Percentiles rank a stretch among this genome's conserved stretches.
phyloP scores from a whole-genome alignment of 1,284 basidiomycete genomes.

The Leccinum proliferum region DNA sequence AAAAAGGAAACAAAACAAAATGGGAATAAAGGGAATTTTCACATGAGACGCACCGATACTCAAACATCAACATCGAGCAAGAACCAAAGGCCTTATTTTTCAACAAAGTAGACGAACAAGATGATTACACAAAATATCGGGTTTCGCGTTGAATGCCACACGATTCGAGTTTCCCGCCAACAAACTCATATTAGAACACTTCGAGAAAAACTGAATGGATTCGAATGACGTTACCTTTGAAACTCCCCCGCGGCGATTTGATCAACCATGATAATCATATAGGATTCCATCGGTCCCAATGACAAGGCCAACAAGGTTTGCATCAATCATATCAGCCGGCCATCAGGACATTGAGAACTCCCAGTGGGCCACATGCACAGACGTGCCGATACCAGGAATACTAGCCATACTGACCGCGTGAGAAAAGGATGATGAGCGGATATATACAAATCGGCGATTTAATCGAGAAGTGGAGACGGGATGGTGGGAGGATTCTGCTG shows the following conservation, averaged over 20 bases:
- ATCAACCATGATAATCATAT: conserved; percentile 48
- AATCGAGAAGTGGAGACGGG: conserved; percentile 26
- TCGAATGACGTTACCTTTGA: conserved; percentile 46
- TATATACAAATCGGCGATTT: conserved; percentile 1
- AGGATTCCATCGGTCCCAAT: conserved; percentile 81
- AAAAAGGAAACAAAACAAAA: conserved; percentile 2
- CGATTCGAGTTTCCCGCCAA: background rate
- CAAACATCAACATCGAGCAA: conserved; percentile 83
- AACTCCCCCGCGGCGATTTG: conserved; percentile 56
- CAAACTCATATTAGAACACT: background rate
- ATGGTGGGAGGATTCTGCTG: conserved; percentile 51
- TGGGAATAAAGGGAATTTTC: conserved; percentile 2
- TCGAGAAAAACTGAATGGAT: background rate
- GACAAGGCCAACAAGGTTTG: conserved; percentile 95
- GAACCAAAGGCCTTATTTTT: conserved; percentile 53
- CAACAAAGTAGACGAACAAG: background rate
- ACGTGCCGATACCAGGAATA: conserved; percentile 83
- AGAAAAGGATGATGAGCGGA: conserved; percentile 3
- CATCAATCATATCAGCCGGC: conserved; percentile 65
- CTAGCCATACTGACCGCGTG: conserved; percentile 52
- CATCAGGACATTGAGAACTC: conserved; percentile 80
- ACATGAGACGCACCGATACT: conserved; percentile 61
- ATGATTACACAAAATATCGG: background rate
- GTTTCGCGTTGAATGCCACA: background rate
- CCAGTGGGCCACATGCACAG: conserved; percentile 59